phyloP scores from a whole-genome alignment of 306 rosid genomes.

The Dryas octopetala region DNA sequence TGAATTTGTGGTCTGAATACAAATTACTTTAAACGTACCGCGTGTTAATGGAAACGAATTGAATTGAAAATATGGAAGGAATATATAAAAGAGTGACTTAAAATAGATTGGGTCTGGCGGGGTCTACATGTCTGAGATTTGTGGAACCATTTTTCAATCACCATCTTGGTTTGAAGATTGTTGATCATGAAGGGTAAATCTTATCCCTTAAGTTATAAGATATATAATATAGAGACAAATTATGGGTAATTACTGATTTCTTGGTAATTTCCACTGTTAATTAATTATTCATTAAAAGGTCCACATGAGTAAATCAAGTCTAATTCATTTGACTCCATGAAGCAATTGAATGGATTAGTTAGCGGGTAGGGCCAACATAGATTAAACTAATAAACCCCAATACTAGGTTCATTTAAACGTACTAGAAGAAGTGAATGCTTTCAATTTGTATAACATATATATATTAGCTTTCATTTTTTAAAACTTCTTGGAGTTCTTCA shows the following conservation, averaged over 20 bases:
- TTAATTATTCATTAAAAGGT: neutral
- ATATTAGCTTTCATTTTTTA: neutral
- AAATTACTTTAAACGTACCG: neutral
- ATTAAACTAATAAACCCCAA: neutral
- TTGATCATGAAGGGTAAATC: conserved; percentile 42
- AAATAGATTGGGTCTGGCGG: conserved; percentile 18
- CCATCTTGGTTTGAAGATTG: conserved; percentile 28
- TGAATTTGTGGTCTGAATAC: conserved; percentile 28
- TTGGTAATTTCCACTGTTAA: neutral
- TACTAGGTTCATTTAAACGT: neutral
- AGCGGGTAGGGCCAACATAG: conserved; percentile 5
- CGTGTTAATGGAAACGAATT: neutral
- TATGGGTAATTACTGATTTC: conserved; percentile 19
- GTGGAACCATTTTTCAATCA: conserved; percentile 49
- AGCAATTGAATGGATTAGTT: conserved; percentile 17
- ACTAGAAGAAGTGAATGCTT: neutral
- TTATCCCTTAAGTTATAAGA: conserved; percentile 48
- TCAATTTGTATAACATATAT: neutral
- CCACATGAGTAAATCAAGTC: conserved; percentile 15
- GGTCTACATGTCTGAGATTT: conserved; percentile 48
- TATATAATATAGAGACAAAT: conserved; percentile 7
- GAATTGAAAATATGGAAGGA: neutral
- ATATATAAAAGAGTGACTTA: conserved; percentile 3
- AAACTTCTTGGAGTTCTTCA: neutral
- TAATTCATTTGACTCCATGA: conserved; percentile 9